Base-by-base conservation (phyloP, 1,284 basidiomycete genomes). In the Apiotrichum brassicae region DNA sequence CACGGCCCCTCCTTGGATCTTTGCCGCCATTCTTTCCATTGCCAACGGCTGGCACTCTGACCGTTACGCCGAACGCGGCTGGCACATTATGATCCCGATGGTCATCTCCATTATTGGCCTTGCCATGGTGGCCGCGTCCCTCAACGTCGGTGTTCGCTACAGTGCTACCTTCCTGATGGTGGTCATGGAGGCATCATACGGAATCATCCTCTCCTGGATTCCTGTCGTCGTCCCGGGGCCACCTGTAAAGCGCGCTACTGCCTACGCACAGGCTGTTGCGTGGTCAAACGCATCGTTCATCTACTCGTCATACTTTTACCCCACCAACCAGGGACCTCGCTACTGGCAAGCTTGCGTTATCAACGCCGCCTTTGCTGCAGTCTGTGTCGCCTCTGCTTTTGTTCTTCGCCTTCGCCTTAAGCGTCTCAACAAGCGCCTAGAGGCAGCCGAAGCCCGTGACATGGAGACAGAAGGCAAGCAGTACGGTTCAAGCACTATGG, bases 1-100 rank as follows among this genome's bases (percentile, higher is more conserved):
- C 30, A 72, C 68, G 18, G 68, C 66, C 33, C 71, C 72, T 13
- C 69, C 70, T 0, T 71, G 70, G 56, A 53, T 66, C 20, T 19
- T 60, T 13, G 58, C 62, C 4, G 62, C 59, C n/a, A 20, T 50
- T 6, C 51, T 60, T 24, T 55, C 57, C 33, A 41, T 64, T n/a
- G 23, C 41, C 22, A 45, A 62, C 43, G 54, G 55, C 4, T 59
- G 49, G 36, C 53, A 52, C 11, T 70, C 66, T 4, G 66, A 60
- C 39, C 46, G 54, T 34, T 54, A 43, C 24, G 60, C 59, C 49
- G 57, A 60, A 46, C 53, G 59, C 18, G 56, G 58, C 2, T 60
- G 54, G 53, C 62, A 64, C 52, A 62, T 67, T 30, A 62, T 60
- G 16, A 51, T 48, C 19, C 50, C 54, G 28, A 60, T 62, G 50